phyloP scores from a whole-genome alignment of 2,329 filamentous ascomycete genomes.

The Lecanicillium sp. region DNA sequence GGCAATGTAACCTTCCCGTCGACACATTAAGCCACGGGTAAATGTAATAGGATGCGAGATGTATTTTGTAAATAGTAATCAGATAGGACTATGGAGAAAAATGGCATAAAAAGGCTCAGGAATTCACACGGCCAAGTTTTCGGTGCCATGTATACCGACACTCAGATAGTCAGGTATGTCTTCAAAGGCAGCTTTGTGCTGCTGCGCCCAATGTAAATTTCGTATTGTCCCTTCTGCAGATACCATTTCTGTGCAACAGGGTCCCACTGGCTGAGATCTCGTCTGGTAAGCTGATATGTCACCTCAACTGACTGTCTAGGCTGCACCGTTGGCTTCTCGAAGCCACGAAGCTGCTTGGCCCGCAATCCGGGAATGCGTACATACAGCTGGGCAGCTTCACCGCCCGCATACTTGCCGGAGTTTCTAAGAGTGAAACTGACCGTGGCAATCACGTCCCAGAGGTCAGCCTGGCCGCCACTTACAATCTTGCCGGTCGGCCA shows the following conservation, averaged over 20 bases:
- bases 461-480: slow-evolving; percentile 36
- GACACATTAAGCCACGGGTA: too few relatives aligned
- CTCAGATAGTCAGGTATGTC: neutral
- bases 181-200: slow-evolving; percentile 36
- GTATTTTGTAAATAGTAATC: too few relatives aligned
- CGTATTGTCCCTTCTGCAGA: slow-evolving; percentile 36
- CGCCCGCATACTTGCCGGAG: slow-evolving; percentile 31
- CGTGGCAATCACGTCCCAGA: slow-evolving; percentile 37
- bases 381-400: slow-evolving; percentile 43
- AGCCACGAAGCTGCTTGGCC: slow-evolving; percentile 53
- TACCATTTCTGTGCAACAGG: slow-evolving; percentile 53
- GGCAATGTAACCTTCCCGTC: slow-evolving; percentile 9
- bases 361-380: slow-evolving; percentile 39
- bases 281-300: slow-evolving; percentile 47
- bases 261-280: slow-evolving; percentile 63
- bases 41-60: too few relatives aligned
- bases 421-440: slow-evolving; percentile 34
- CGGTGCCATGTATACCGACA: too few relatives aligned
- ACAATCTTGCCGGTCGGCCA: slow-evolving; percentile 31
- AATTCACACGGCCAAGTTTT: too few relatives aligned
- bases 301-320: slow-evolving; percentile 37
- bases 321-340: slow-evolving; percentile 50
- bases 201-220: slow-evolving; percentile 38
- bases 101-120: too few relatives aligned
- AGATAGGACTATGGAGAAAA: too few relatives aligned